These are phyloP conservation scores for Patellifolia procumbens DNA, from an alignment of 179 eudicot species.

Conservation along the genomic window DNA sequence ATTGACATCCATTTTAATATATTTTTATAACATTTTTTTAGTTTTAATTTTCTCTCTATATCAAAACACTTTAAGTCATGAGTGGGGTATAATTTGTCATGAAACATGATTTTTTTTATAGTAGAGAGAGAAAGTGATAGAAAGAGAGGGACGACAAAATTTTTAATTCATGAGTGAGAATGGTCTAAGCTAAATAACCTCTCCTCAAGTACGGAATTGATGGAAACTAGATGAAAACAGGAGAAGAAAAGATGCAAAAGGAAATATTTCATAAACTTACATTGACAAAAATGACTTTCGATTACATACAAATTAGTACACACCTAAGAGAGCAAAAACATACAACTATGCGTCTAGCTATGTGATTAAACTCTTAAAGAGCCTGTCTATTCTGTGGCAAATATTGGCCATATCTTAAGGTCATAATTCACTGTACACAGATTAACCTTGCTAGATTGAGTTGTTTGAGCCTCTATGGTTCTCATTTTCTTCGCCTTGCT, in stretches of 20 bases:
- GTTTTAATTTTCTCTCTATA: no score
- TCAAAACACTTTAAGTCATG: no score
- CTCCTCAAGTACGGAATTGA: not conserved
- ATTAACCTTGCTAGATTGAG: not conserved
- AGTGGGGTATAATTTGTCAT: no score
- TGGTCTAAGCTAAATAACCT: no score
- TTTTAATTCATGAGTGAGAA: no score
- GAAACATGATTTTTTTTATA: no score
- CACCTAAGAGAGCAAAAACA: not conserved
- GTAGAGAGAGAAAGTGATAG: no score
- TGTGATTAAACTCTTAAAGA: not conserved
- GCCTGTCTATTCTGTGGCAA: not conserved
- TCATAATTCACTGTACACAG: not conserved
- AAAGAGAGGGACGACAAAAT: no score
- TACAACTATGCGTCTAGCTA: not conserved
- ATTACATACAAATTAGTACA: not conserved
- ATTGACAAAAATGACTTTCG: not conserved
- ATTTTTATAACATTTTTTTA: no score
- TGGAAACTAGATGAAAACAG: not conserved
- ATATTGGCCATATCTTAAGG: constrained; percentile 7
- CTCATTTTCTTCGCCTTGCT: constrained; percentile 18
- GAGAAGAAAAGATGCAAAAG: no score
- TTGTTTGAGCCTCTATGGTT: not conserved
- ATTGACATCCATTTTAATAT: no score
- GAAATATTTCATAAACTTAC: not conserved